These are phyloP conservation scores for Trichosporon sp. DNA, from an alignment of 1,284 basidiomycete genomes.

Conservation along the genomic window DNA sequence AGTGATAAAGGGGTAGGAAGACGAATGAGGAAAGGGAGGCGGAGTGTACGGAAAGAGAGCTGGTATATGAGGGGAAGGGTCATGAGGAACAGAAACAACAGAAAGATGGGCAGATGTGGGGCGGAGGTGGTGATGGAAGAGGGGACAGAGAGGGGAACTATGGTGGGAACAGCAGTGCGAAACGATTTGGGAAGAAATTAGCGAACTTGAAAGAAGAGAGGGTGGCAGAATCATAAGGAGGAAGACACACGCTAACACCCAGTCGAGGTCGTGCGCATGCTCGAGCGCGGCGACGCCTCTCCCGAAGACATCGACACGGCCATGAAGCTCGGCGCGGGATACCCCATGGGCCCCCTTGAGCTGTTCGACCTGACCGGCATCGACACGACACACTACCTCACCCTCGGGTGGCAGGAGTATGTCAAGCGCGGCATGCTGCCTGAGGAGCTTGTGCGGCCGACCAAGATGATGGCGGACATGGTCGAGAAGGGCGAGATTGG, in stretches of 20 bases:
- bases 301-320: constrained; percentile 56
- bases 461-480: constrained; percentile 50
- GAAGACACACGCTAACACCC: constrained; percentile 19
- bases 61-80: no score
- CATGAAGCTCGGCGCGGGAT: constrained; percentile 57
- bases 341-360: constrained; percentile 52
- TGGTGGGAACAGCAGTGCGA: no score
- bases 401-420: constrained; percentile 53
- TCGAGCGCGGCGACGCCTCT: constrained; percentile 56
- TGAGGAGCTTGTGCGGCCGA: constrained; percentile 49
- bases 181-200: no score
- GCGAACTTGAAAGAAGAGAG: no score
- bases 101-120: no score
- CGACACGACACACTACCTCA: constrained; percentile 30
- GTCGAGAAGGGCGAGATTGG: constrained; percentile 54
- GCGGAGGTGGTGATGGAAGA: no score
- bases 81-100: no score
- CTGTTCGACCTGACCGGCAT: constrained; percentile 55
- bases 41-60: no score
- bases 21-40: no score
- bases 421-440: constrained; percentile 49
- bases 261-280: constrained; percentile 56
- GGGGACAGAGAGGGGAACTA: no score
- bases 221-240: no score
- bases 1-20: no score